Evolutionary conservation across 106 monocot species (phyloP).

Genomic region (Cymbidium sinense): DNA sequence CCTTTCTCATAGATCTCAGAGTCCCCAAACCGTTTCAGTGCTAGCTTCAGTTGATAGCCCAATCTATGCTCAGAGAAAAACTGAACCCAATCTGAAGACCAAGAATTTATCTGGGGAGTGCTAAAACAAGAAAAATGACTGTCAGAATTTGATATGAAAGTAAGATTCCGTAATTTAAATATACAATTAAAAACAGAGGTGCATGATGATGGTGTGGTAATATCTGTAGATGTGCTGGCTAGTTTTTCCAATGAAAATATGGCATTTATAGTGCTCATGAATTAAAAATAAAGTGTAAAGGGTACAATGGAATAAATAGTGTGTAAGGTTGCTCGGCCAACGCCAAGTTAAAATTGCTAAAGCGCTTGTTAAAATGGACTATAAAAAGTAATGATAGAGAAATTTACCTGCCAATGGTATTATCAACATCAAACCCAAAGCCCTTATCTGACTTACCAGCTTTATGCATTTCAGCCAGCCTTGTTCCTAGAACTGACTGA

Average conservation of each 20-base stretch:
- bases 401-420: slow-evolving; percentile 83
- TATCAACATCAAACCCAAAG: slow-evolving; percentile 86
- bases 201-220: too few species aligned
- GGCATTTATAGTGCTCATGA: too few species aligned
- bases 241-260: too few species aligned
- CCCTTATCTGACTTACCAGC: slow-evolving; percentile 75
- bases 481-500: slow-evolving; percentile 79
- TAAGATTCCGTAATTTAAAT: background rate
- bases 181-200: background rate
- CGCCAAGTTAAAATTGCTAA: too few species aligned
- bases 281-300: too few species aligned
- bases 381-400: background rate
- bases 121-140: slow-evolving; percentile 27
- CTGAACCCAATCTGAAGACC: slow-evolving; percentile 83
- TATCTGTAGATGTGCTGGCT: too few species aligned
- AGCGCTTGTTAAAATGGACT: too few species aligned
- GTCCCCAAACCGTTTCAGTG: slow-evolving; percentile 54
- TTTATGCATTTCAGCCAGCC: slow-evolving; percentile 97
- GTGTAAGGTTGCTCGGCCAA: too few species aligned
- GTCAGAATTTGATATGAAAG: background rate
- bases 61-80: slow-evolving; percentile 79
- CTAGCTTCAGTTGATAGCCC: slow-evolving; percentile 73
- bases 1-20: slow-evolving; percentile 79
- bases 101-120: slow-evolving; percentile 92
- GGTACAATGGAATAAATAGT: too few species aligned